Evolutionary conservation across 768 basidiomycete genomes (phyloP).

Genomic region (Lanmaoa pseudosensibilis): DNA sequence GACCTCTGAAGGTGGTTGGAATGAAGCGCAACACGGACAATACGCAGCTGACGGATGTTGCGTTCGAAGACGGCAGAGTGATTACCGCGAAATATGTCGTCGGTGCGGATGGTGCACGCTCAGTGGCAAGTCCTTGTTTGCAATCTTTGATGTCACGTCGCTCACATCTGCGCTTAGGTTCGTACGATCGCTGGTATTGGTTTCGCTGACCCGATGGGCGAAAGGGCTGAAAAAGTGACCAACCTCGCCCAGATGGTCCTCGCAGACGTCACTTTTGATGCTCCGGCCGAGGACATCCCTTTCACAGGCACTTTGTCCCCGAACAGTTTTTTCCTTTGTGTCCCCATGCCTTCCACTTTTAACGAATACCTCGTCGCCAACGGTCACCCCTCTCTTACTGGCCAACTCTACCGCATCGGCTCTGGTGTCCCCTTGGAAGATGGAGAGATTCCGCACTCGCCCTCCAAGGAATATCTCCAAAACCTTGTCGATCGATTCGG

Average conservation of each 20-base stretch:
- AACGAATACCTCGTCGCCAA: conserved; percentile 19
- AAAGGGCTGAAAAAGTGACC: conserved; percentile 23
- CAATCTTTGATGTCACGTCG: neutral
- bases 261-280: conserved; percentile 21
- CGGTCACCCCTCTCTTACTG: conserved; percentile 6
- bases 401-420: conserved; percentile 41
- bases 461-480: conserved; percentile 46
- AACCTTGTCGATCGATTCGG: conserved; percentile 42
- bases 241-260: conserved; percentile 34
- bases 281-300: neutral
- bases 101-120: conserved; percentile 53
- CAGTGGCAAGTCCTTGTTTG: conserved; percentile 35
- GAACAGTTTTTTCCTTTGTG: conserved; percentile 15
- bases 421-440: conserved; percentile 39
- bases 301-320: conserved; percentile 2
- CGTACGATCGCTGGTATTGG: conserved; percentile 43
- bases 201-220: conserved; percentile 45
- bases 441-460: conserved; percentile 40
- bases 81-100: conserved; percentile 48
- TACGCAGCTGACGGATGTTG: conserved; percentile 36
- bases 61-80: conserved; percentile 47
- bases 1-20: conserved; percentile 41
- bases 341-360: conserved; percentile 13
- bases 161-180: conserved; percentile 33
- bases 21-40: conserved; percentile 35